Conservation (phyloP, 1,284 basidiomycete genomes). For the Irpex lacteus region DNA sequence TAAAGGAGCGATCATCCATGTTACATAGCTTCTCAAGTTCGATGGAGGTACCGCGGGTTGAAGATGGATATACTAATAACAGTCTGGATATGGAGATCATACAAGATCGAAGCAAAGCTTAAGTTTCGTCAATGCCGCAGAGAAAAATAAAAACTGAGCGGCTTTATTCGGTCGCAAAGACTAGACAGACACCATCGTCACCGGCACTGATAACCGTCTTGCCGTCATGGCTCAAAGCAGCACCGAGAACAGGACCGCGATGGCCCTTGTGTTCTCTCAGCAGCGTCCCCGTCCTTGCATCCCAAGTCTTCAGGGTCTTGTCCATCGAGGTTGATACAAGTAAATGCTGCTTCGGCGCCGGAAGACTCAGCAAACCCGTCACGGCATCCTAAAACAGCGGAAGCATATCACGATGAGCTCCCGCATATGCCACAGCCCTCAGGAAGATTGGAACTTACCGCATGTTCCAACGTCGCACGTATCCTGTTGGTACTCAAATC, state of each 20-base stretch:
- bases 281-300: slow-evolving; percentile 81
- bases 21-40: neutral
- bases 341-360: slow-evolving; percentile 70
- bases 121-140: neutral
- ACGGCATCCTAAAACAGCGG: slow-evolving; percentile 69
- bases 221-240: slow-evolving; percentile 68
- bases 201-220: slow-evolving; percentile 79
- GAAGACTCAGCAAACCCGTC: slow-evolving; percentile 76
- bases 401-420: neutral
- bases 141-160: too few species aligned
- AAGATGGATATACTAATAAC: neutral
- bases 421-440: slow-evolving; percentile 7
- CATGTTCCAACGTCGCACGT: slow-evolving; percentile 77
- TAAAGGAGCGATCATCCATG: neutral
- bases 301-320: slow-evolving; percentile 88
- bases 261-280: slow-evolving; percentile 86
- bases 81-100: neutral
- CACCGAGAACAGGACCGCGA: slow-evolving; percentile 74
- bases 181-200: slow-evolving; percentile 82
- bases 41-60: neutral
- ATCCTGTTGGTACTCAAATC: slow-evolving; percentile 85
- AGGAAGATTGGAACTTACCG: slow-evolving; percentile 46
- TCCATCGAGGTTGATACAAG: slow-evolving; percentile 87
- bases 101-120: neutral
- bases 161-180: slow-evolving; percentile 63